These are phyloP conservation scores for Salix arbutifolia DNA, from an alignment of 345 rosid species.

Conservation along the genomic window DNA sequence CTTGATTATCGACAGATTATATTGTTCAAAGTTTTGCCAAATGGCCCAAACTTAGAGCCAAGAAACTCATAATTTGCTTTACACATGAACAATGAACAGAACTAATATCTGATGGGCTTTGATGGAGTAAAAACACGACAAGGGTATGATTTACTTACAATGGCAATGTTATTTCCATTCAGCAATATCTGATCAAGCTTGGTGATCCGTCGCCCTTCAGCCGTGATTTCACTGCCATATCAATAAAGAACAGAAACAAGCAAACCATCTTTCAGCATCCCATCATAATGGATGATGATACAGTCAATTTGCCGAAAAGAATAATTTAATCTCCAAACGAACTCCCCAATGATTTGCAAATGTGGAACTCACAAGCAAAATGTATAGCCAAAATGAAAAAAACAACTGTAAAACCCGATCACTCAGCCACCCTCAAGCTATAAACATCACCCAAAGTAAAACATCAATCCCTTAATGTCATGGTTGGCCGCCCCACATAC, in stretches of 20 bases:
- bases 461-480: not conserved
- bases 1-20: not conserved
- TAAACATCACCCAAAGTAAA: not conserved
- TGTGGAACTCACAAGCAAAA: not conserved
- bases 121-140: not conserved
- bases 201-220: constrained; percentile 85
- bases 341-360: not conserved
- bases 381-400: not conserved
- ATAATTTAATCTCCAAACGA: not conserved
- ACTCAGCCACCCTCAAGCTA: not conserved
- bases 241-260: not conserved
- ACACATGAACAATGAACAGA: not conserved
- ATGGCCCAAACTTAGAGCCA: not conserved
- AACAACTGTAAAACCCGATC: not conserved
- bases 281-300: not conserved
- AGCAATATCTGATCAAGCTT: constrained; percentile 96
- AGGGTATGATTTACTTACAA: constrained; percentile 46
- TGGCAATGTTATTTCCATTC: constrained; percentile 92
- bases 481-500: not conserved
- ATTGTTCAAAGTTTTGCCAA: not conserved
- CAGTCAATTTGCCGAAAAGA: not conserved
- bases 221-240: constrained; percentile 67
- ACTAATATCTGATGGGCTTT: not conserved
- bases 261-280: not conserved
- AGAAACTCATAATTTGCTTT: not conserved